Conservation (phyloP, 306 rosid species). For the Cicer yamashitae region DNA sequence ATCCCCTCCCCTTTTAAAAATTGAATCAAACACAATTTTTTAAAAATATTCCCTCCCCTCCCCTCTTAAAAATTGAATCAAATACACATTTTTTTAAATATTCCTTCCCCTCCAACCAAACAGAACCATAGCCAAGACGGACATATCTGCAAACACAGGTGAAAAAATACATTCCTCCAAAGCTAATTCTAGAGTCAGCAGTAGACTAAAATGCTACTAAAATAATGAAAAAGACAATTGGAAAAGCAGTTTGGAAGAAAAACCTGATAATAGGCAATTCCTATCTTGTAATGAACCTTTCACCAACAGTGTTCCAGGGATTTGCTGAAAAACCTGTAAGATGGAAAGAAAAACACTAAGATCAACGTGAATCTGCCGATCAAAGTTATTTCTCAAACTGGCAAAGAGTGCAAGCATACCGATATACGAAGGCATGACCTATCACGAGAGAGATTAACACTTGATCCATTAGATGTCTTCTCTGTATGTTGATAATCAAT, state of each 20-base stretch:
- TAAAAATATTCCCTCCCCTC: no score
- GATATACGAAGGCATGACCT: slow-evolving; percentile 60
- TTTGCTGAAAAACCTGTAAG: slow-evolving; percentile 87
- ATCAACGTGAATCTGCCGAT: slow-evolving; percentile 35
- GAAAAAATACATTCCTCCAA: neutral
- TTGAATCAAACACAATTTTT: no score
- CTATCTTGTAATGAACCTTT: slow-evolving; percentile 78
- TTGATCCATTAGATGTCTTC: slow-evolving; percentile 48
- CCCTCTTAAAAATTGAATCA: no score
- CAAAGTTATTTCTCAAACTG: slow-evolving; percentile 38
- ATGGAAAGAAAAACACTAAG: slow-evolving; percentile 3
- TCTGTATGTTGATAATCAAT: slow-evolving; percentile 41
- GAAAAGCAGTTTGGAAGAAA: slow-evolving; percentile 29
- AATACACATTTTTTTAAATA: no score
- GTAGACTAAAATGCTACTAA: slow-evolving; percentile 9
- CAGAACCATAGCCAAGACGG: neutral
- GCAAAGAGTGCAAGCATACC: slow-evolving; percentile 51
- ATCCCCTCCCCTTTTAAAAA: no score
- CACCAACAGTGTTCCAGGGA: slow-evolving; percentile 81
- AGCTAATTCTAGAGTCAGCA: slow-evolving; percentile 14
- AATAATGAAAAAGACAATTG: slow-evolving; percentile 4
- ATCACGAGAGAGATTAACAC: slow-evolving; percentile 41
- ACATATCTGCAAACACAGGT: neutral
- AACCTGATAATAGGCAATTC: slow-evolving; percentile 68
- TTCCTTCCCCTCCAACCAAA: no score